phyloP scores from a whole-genome alignment of 2,329 filamentous ascomycete genomes.

The Rhinocladiella mackenziei region DNA sequence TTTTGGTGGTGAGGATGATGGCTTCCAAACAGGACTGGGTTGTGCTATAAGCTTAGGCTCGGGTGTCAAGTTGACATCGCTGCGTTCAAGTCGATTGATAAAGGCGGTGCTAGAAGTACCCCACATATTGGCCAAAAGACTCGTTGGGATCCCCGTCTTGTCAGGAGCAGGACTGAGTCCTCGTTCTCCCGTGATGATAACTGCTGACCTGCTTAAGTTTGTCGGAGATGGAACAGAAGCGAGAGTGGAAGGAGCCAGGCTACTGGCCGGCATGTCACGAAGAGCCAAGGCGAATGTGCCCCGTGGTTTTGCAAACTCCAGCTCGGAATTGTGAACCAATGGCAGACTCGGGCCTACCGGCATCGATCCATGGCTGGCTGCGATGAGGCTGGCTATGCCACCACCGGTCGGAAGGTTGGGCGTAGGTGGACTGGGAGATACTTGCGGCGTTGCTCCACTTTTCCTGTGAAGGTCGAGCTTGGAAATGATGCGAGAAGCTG shows the following conservation, averaged over 20 bases:
- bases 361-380: conserved; percentile 74
- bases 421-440: conserved; percentile 41
- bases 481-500: conserved; percentile 84
- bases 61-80: conserved; percentile 42
- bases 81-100: conserved; percentile 57
- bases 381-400: conserved; percentile 73
- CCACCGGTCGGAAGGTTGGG: conserved; percentile 50
- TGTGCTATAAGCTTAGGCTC: conserved; percentile 28
- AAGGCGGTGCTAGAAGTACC: conserved; percentile 79
- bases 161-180: conserved; percentile 61
- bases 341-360: conserved; percentile 55
- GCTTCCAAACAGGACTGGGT: conserved; percentile 18
- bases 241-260: conserved; percentile 74
- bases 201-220: conserved; percentile 78
- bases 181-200: conserved; percentile 74
- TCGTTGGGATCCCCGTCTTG: conserved; percentile 70
- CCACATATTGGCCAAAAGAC: conserved; percentile 90
- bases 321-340: conserved; percentile 35
- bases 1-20: conserved; percentile 24
- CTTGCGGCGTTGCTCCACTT: conserved; percentile 53
- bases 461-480: conserved; percentile 88
- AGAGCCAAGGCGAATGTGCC: conserved; percentile 32
- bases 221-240: conserved; percentile 80
- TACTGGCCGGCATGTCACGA: conserved; percentile 54
- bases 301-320: conserved; percentile 36